Percentiles rank a stretch among this genome's conserved stretches.
Evolutionary conservation across 495 filamentous ascomycete species (phyloP).

Genomic region (Daldinia childiae): DNA sequence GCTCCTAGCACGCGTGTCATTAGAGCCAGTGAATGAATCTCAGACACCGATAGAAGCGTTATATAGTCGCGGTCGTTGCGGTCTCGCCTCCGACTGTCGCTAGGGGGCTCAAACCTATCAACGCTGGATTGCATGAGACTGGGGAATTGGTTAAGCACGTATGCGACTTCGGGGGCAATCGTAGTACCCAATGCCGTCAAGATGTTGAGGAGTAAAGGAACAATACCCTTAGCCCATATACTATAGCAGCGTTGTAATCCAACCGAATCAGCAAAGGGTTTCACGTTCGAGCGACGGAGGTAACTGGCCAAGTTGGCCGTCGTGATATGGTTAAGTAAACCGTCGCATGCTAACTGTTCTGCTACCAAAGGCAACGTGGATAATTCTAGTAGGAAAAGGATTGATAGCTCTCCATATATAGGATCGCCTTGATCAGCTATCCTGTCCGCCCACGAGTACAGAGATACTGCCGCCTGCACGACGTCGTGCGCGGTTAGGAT

Average conservation of each 20-base stretch:
- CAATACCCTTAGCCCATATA: conserved; percentile 88
- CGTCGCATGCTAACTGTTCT: conserved; percentile 88
- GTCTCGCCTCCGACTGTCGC: conserved; percentile 56
- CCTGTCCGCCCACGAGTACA: conserved; percentile 95
- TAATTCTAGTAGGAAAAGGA: conserved; percentile 87
- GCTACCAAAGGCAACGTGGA: conserved; percentile 83
- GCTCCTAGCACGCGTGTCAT: conserved; percentile 71
- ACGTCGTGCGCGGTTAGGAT: conserved; percentile 72
- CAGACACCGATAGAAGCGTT: conserved; percentile 73
- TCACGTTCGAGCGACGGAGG: conserved; percentile 73
- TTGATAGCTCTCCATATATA: conserved; percentile 89
- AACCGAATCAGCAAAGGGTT: conserved; percentile 67
- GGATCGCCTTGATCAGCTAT: conserved; percentile 80
- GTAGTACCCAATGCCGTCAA: conserved; percentile 80
- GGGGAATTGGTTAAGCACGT: conserved; percentile 86
- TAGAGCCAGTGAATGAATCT: conserved; percentile 79
- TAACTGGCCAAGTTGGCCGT: conserved; percentile 78
- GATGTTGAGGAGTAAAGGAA: conserved; percentile 91
- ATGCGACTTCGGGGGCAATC: conserved; percentile 81
- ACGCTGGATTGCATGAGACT: conserved; percentile 71
- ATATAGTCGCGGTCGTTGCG: conserved; percentile 61
- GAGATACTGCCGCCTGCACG: conserved; percentile 80
- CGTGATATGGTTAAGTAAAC: conserved; percentile 76
- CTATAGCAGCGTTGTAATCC: conserved; percentile 71
- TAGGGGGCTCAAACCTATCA: conserved; percentile 66